phyloP scores from a whole-genome alignment of 371 early-diverging fungal genomes.

The Sporodiniella umbellata region DNA sequence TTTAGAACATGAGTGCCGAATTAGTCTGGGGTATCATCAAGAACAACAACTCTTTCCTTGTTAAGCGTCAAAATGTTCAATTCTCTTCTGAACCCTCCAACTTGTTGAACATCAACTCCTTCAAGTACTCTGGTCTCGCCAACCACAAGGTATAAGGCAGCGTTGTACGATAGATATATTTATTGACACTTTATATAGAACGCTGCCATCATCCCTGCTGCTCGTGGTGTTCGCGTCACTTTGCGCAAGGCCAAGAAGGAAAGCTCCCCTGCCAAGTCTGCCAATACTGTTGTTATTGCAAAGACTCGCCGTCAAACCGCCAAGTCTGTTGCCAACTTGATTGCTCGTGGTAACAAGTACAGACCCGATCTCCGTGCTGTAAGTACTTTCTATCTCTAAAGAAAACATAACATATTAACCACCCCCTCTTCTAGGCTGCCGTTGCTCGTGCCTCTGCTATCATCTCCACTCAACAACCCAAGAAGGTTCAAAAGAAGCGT shows the following conservation, averaged over 20 bases:
- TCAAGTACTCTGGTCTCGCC: conserved; percentile 86
- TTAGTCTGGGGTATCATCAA: conserved; percentile 82
- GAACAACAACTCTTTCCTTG: conserved; percentile 84
- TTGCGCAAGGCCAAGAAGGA: conserved; percentile 61
- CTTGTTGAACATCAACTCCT: conserved; percentile 81
- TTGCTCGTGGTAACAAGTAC: conserved; percentile 57
- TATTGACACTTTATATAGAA: conserved; percentile 38
- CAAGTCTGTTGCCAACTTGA: conserved; percentile 68
- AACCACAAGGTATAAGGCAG: conserved; percentile 64
- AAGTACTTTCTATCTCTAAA: conserved; percentile 13
- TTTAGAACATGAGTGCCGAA: conserved; percentile 62
- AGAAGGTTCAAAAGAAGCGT: conserved; percentile 58
- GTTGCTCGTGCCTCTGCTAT: conserved; percentile 80
- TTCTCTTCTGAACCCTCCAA: conserved; percentile 82
- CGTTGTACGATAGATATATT: neutral
- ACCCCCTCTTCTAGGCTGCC: conserved; percentile 70
- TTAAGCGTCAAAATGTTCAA: conserved; percentile 81
- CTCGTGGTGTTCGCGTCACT: conserved; percentile 65
- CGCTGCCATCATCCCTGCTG: conserved; percentile 59
- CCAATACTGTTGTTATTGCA: conserved; percentile 57
- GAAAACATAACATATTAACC: no score
- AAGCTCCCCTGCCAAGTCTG: conserved; percentile 55
- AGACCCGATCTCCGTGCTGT: conserved; percentile 80
- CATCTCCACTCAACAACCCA: conserved; percentile 60
- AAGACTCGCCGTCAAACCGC: conserved; percentile 68